phyloP scores from a whole-genome alignment of 352 stramenopile species.

The Phytophthora fragariaefolia region DNA sequence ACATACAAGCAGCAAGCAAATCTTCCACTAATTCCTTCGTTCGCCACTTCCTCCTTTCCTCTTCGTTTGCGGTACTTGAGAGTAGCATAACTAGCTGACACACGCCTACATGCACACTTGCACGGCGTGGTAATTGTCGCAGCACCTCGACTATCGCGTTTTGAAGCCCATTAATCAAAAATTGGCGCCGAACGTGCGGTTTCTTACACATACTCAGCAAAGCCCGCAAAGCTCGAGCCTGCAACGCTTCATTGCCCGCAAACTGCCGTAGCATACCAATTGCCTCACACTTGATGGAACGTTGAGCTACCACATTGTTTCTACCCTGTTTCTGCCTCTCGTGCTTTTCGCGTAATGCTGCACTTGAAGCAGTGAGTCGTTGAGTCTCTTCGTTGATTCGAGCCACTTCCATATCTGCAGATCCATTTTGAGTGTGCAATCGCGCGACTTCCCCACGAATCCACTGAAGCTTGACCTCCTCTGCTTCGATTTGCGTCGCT shows the following conservation, averaged over 20 bases:
- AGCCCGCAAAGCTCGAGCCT: slow-evolving; percentile 29
- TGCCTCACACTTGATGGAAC: slow-evolving; percentile 39
- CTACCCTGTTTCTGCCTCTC: slow-evolving; percentile 21
- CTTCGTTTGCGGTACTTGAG: slow-evolving; percentile 9
- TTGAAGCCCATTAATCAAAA: slow-evolving; percentile 36
- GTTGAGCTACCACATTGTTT: slow-evolving; percentile 15
- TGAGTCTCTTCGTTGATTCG: slow-evolving; percentile 22
- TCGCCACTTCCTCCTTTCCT: slow-evolving; percentile 13
- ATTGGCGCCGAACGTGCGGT: slow-evolving; percentile 22
- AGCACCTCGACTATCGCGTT: slow-evolving; percentile 33
- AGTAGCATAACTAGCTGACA: slow-evolving; percentile 35
- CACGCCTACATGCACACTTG: slow-evolving; percentile 27
- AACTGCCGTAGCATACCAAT: slow-evolving; percentile 35
- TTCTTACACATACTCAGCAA: slow-evolving; percentile 33
- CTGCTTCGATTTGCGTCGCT: slow-evolving; percentile 17
- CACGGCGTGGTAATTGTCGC: slow-evolving; percentile 21
- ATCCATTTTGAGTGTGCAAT: slow-evolving; percentile 34
- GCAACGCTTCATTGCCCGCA: slow-evolving; percentile 30
- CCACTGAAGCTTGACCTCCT: slow-evolving; percentile 29
- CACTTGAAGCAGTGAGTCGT: slow-evolving; percentile 11
- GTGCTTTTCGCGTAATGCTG: slow-evolving; percentile 12
- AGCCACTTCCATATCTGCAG: slow-evolving; percentile 29
- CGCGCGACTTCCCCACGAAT: slow-evolving; percentile 30
- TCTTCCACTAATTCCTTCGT: slow-evolving; percentile 18
- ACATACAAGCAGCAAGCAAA: slow-evolving; percentile 17